These are phyloP conservation scores for Aspergillus eucalypticola DNA, from an alignment of 2,329 filamentous ascomycete genomes.

Conservation along the genomic window DNA sequence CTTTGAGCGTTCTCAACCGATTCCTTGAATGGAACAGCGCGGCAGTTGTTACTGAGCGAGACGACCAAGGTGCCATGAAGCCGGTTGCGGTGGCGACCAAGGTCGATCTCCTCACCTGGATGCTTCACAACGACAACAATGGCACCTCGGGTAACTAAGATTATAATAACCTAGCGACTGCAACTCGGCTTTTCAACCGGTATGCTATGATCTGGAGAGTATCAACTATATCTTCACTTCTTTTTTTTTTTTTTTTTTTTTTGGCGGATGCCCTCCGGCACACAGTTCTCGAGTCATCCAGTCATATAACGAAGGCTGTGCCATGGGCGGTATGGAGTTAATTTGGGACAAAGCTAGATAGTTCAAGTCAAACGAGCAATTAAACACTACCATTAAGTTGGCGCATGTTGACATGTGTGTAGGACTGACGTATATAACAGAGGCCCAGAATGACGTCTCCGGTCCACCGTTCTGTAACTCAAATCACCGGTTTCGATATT, in stretches of 20 bases:
- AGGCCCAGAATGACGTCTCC: background rate
- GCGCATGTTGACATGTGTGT: background rate
- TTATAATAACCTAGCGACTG: no score
- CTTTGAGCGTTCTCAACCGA: slow-evolving; percentile 76
- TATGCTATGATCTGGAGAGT: no score
- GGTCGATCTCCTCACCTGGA: slow-evolving; percentile 90
- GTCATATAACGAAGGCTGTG: no score
- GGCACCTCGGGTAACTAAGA: slow-evolving; percentile 13
- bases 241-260: no score
- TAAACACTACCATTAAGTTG: background rate
- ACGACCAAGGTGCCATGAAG: slow-evolving; percentile 63
- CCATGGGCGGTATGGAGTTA: background rate
- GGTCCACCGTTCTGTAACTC: background rate
- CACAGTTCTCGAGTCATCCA: no score
- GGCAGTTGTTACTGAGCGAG: slow-evolving; percentile 84
- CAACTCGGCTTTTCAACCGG: no score
- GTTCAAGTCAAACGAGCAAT: background rate
- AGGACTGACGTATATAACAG: background rate
- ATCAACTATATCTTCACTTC: no score
- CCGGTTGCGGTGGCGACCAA: slow-evolving; percentile 92
- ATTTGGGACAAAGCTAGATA: background rate
- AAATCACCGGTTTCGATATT: background rate
- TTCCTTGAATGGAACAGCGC: slow-evolving; percentile 99
- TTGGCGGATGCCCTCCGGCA: no score
- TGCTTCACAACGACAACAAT: slow-evolving; percentile 66